Evolutionary conservation across 164 flowering plant genomes (phyloP).

Genomic region (Macadamia integrifolia): DNA sequence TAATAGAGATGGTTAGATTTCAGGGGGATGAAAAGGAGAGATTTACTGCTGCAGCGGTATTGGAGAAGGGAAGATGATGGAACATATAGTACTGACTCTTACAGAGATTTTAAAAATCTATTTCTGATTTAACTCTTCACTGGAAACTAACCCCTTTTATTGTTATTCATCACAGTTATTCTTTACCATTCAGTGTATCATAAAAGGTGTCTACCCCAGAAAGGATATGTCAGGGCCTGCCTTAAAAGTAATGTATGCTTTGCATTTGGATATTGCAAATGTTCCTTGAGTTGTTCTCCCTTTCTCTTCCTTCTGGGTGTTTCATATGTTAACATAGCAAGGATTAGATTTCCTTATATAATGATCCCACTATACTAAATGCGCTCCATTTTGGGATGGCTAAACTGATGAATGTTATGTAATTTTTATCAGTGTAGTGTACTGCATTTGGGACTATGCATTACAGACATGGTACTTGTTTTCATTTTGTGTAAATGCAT

Average conservation of each 20-base stretch:
- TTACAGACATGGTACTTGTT: background rate
- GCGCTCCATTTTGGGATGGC: background rate
- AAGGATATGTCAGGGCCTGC: conserved; percentile 80
- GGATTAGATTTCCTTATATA: background rate
- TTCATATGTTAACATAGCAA: background rate
- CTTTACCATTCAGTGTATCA: conserved; percentile 85
- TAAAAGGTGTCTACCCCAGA: conserved; percentile 55
- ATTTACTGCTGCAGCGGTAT: conserved; percentile 67
- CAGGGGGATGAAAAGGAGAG: conserved; percentile 92
- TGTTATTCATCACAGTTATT: conserved; percentile 50
- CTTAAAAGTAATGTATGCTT: conserved; percentile 95
- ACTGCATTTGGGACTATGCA: background rate
- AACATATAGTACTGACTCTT: conserved; percentile 61
- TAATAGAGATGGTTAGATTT: conserved; percentile 12
- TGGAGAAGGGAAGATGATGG: conserved; percentile 99
- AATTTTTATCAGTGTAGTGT: background rate
- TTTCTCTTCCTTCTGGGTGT: background rate
- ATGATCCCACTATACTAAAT: background rate
- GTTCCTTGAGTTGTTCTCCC: background rate
- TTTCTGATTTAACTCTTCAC: background rate
- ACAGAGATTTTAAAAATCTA: background rate
- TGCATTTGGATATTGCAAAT: conserved; percentile 3
- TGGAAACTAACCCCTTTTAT: conserved; percentile 2
- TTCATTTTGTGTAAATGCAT: background rate
- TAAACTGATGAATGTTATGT: background rate